Evolutionary conservation across 2,329 filamentous ascomycete genomes (phyloP).

Genomic region (Colletotrichum gloeosporioides): DNA sequence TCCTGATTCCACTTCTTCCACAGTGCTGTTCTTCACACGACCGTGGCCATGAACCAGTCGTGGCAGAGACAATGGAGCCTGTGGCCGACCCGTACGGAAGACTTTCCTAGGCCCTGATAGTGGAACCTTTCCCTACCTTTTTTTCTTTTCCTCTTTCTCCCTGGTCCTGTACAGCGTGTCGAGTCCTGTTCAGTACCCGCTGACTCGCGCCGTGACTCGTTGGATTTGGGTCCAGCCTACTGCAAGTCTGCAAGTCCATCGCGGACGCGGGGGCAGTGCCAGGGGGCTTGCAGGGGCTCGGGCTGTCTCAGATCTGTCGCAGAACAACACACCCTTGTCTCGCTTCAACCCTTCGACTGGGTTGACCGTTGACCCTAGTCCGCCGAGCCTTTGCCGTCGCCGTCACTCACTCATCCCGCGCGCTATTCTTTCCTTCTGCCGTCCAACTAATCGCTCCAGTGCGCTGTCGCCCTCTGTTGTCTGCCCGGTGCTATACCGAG

Average conservation of each 20-base stretch:
- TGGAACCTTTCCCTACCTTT: neutral
- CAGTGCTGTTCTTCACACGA: neutral
- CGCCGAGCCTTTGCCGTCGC: neutral
- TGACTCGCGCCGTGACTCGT: constrained; percentile 21
- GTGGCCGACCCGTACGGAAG: neutral
- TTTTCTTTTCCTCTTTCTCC: neutral
- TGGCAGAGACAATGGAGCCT: neutral
- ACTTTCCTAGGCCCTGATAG: neutral
- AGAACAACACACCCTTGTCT: constrained; percentile 32
- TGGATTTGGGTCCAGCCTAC: constrained; percentile 8
- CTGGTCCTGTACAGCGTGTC: constrained; percentile 4
- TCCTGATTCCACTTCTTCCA: neutral
- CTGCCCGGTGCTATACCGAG: neutral
- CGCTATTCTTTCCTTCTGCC: neutral
- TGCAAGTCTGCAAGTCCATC: constrained; percentile 23
- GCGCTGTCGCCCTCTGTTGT: neutral
- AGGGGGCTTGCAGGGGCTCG: constrained; percentile 28
- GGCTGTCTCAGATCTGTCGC: constrained; percentile 50
- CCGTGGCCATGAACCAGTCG: neutral
- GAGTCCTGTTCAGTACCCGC: neutral
- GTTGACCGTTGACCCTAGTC: constrained; percentile 11
- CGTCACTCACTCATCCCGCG: neutral
- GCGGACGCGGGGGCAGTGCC: constrained; percentile 23
- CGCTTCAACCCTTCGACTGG: constrained; percentile 19
- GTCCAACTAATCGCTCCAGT: neutral